phyloP scores from a whole-genome alignment of 2,329 filamentous ascomycete species.

The Hypoxylon sp. region DNA sequence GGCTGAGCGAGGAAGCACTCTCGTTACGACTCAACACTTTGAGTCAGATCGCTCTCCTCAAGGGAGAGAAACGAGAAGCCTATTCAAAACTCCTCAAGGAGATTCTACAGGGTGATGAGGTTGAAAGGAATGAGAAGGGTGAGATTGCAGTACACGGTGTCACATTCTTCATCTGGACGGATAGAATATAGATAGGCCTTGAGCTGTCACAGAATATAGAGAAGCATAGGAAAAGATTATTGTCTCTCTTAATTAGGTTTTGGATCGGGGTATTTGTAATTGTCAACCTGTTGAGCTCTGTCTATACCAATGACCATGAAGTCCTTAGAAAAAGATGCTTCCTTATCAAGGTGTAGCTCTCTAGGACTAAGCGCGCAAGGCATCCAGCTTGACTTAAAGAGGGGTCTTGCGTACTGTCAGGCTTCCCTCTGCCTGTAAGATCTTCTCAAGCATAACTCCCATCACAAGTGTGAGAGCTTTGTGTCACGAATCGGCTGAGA shows the following conservation, averaged over 20 bases:
- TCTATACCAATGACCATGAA: not conserved
- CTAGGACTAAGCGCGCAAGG: not conserved
- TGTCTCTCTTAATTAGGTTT: not conserved
- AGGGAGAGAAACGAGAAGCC: constrained; percentile 64
- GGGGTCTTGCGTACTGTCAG: not conserved
- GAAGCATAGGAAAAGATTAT: not conserved
- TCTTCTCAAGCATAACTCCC: not conserved
- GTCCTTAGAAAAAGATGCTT: not conserved
- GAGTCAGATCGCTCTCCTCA: constrained; percentile 75
- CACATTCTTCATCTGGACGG: constrained; percentile 76
- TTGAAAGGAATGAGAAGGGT: constrained; percentile 71
- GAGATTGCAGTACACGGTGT: constrained; percentile 75
- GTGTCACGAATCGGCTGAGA: constrained; percentile 71
- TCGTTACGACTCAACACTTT: constrained; percentile 77
- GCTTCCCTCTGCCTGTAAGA: not conserved
- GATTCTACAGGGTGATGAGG: constrained; percentile 66
- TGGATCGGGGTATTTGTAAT: not conserved
- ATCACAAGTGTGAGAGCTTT: constrained; percentile 4
- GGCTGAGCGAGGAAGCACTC: constrained; percentile 70
- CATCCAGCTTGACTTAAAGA: not conserved
- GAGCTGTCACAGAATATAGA: constrained; percentile 14
- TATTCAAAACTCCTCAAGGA: constrained; percentile 68
- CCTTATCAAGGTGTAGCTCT: not conserved
- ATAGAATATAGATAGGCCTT: constrained; percentile 57
- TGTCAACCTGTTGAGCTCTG: not conserved